phyloP scores from a whole-genome alignment of 164 flowering plant species.

The Cinnamomum chago region DNA sequence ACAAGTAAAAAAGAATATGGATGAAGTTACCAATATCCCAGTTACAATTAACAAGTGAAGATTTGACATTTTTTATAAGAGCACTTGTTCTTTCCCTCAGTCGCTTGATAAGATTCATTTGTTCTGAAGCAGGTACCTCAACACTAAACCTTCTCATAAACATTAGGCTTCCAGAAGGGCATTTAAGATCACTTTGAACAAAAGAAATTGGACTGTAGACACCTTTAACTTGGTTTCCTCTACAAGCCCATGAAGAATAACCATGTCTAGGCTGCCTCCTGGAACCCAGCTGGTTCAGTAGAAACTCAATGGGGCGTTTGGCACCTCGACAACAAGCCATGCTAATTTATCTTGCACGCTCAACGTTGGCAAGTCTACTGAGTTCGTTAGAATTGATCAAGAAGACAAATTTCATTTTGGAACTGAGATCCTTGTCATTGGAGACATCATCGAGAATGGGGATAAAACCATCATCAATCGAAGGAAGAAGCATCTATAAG shows the following conservation, averaged over 20 bases:
- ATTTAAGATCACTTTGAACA: conserved; percentile 6
- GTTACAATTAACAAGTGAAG: conserved; percentile 62
- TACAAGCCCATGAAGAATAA: conserved; percentile 29
- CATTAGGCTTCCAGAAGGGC: conserved; percentile 14
- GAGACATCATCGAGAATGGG: no score
- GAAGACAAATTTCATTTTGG: no score
- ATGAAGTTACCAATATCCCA: conserved; percentile 72
- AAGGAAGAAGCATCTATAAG: no score
- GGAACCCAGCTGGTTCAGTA: conserved; percentile 22
- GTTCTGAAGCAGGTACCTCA: conserved; percentile 42
- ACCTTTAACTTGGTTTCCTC: conserved; percentile 13
- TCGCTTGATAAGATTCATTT: conserved; percentile 67
- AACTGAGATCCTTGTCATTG: no score
- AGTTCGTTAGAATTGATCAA: no score
- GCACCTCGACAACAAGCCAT: conserved; percentile 41
- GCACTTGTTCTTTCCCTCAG: conserved; percentile 89
- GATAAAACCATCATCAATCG: no score
- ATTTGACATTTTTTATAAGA: conserved; percentile 86
- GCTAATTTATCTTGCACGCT: no score
- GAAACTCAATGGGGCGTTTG: conserved; percentile 27
- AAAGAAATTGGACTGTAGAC: conserved; percentile 2
- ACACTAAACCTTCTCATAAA: conserved; percentile 37
- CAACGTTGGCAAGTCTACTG: no score
- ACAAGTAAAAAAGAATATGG: background rate
- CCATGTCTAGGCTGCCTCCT: conserved; percentile 11